Evolutionary conservation across 352 stramenopile species (phyloP).

Genomic region (Globisporangium solare): DNA sequence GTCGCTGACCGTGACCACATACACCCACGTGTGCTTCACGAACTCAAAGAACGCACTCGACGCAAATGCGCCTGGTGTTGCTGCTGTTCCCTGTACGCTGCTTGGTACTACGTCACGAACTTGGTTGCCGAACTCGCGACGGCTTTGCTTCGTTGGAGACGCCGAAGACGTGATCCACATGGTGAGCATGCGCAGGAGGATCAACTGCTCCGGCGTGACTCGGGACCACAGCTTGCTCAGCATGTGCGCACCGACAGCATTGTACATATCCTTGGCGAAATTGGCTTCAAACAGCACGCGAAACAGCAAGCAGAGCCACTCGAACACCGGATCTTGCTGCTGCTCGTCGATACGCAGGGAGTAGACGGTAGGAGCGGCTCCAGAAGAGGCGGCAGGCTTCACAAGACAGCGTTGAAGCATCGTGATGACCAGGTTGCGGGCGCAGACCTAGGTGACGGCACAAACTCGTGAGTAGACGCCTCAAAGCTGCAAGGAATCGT

Average conservation of each 20-base stretch:
- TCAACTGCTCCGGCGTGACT: constrained; percentile 77
- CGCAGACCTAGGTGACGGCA: constrained; percentile 32
- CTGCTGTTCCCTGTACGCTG: constrained; percentile 8
- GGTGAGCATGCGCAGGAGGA: constrained; percentile 70
- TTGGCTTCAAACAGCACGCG: constrained; percentile 44
- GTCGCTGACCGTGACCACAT: constrained; percentile 32
- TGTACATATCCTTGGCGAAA: constrained; percentile 58
- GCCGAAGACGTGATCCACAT: constrained; percentile 44
- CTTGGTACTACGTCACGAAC: not conserved
- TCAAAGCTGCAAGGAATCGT: not conserved
- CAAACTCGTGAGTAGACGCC: not conserved
- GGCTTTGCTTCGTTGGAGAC: constrained; percentile 3
- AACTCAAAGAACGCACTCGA: constrained; percentile 36
- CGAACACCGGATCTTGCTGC: constrained; percentile 51
- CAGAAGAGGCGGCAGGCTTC: constrained; percentile 15
- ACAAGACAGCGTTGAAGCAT: constrained; percentile 71
- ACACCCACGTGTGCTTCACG: constrained; percentile 48
- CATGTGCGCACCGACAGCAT: constrained; percentile 64
- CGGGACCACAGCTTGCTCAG: constrained; percentile 76
- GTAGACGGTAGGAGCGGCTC: not conserved
- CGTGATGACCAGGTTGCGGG: constrained; percentile 67
- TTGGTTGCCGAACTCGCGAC: not conserved
- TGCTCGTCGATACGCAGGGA: constrained; percentile 25
- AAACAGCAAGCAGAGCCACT: constrained; percentile 77
- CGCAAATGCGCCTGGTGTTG: constrained; percentile 8